Evolutionary conservation across 768 basidiomycete genomes (phyloP), one percentile per base, ranked within the genome.

Genomic region (Leucosporidium creatinivorum): DNA sequence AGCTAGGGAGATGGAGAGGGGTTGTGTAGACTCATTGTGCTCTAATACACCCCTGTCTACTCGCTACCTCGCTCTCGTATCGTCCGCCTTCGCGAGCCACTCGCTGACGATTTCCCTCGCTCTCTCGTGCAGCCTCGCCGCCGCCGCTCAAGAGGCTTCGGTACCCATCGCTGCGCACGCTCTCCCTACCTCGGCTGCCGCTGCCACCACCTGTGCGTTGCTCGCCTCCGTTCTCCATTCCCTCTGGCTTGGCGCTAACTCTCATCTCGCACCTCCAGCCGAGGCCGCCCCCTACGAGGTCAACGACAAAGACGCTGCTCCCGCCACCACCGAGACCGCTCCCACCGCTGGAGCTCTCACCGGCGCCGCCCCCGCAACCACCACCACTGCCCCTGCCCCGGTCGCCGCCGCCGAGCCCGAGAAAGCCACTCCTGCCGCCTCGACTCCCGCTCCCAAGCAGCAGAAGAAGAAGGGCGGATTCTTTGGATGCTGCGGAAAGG

Each of bases 381-480:
- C 50, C 9, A 26, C 58, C 10, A 18, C 50, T 10, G 25, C 63
- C 33, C 48, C 47, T 23, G 31, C 60, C 33, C 19, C 61, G n/a
- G n/a, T n/a, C 33, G 13, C 44, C 17, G 33, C 54, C 39, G 48
- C 56, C 21, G 36, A 51, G n/a, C 44, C 61, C 26, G 64, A 58
- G 18, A 62, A 47, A 47, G 30, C 50, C 47, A 39, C 57, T 19
- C 57, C 63, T 7, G 50, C 63, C 17, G 56, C 59, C 4, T 30
- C 61, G 1, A 2, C 67, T 1, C 4, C 61, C 26, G 49, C 64
- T 25, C 48, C 55, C 23, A 31, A 52, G 59, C 33, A 69, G 63
- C 61, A 57, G 57, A 64, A 65, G 67, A 67, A 69, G 68, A 69
- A 69, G 65, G 63, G 51, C 1, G 71, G 71, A 21, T 21, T 69